These are phyloP conservation scores for Chlamydomonas applanata DNA, from an alignment of 139 green algal genomes.

Conservation along the genomic window DNA sequence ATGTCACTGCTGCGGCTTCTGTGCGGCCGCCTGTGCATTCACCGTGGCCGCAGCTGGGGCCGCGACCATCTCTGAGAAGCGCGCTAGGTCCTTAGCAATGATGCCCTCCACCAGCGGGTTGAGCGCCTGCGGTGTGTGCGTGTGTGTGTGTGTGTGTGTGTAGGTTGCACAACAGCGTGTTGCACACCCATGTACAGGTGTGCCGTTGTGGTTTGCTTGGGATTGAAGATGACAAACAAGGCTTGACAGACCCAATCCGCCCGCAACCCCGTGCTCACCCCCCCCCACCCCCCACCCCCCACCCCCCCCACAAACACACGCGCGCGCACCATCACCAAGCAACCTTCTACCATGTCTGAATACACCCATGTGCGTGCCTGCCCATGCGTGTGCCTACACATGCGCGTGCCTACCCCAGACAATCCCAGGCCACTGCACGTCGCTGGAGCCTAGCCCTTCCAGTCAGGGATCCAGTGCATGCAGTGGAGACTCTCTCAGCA, in stretches of 20 bases:
- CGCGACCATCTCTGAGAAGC: conserved; percentile 52
- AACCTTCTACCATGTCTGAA: too few species aligned
- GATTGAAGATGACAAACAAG: too few species aligned
- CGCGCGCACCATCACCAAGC: too few species aligned
- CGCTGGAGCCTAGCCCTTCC: not conserved
- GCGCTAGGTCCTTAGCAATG: conserved; percentile 72
- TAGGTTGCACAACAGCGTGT: not conserved
- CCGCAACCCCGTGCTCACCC: too few species aligned
- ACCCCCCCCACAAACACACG: too few species aligned
- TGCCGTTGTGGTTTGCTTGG: too few species aligned
- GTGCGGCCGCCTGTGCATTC: too few species aligned
- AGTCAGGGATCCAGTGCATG: not conserved
- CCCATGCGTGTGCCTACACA: too few species aligned
- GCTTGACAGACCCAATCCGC: too few species aligned
- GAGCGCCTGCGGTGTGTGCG: conserved; percentile 53
- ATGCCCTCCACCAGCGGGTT: conserved; percentile 83
- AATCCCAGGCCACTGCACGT: not conserved
- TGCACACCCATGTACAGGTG: not conserved
- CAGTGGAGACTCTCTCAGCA: not conserved
- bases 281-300: too few species aligned
- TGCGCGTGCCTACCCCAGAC: not conserved
- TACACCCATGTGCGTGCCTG: too few species aligned
- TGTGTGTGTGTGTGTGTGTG: not conserved
- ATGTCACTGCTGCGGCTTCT: too few species aligned
- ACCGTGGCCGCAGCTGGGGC: not conserved